Base-by-base conservation (phyloP, 164 flowering plant species). In the Brasenia schreberi region DNA sequence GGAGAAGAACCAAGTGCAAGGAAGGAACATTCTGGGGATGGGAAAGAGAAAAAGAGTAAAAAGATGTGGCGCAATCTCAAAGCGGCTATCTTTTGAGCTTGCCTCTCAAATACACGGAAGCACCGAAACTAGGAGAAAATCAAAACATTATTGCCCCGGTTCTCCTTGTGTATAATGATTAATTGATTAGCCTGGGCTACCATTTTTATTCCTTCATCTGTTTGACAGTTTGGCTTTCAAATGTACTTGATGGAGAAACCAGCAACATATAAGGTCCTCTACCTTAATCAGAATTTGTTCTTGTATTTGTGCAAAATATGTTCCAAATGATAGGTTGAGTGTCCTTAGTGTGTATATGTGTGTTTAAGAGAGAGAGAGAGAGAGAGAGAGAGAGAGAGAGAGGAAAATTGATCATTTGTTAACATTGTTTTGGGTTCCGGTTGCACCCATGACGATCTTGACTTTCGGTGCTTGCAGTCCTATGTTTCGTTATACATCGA, bases 41-140 rank as follows among this genome's bases (percentile, higher is more conserved):
- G 85, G n/a, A 92, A 81, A 73, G 94, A 89, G 66, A 92, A 85
- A 80, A 79, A 87, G 14, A 43, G 68, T 65, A 90, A 84, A 80
- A 90, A 85, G 77, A 90, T 77, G 72, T 92, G 98, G 96, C 81
- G 86, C 69, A 83, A 87, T 75, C 84, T 89, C 62, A 83, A 45
- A 45, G 7, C 53, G 11, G 12, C 53, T 0, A 45, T 45, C 5
- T 45, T 45, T 45, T 12, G 12, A 12, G 4, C 11, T 45, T 7
- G 53, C 7, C 11, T 12, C 7, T 12, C 7, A 7, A 2, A 45
- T 45, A 7, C 7, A 7, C 1, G 12, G 53, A 45, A 45, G 53
- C 7, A 45, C 53, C 5, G 11, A 12, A 45, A 45, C 7, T 2
- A 12, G 53, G 12, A 45, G 53, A 45, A 45, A 12, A 45, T 45